These are phyloP conservation scores for Ustilago xerochloae DNA, from an alignment of 1,284 basidiomycete species.

Conservation along the genomic window DNA sequence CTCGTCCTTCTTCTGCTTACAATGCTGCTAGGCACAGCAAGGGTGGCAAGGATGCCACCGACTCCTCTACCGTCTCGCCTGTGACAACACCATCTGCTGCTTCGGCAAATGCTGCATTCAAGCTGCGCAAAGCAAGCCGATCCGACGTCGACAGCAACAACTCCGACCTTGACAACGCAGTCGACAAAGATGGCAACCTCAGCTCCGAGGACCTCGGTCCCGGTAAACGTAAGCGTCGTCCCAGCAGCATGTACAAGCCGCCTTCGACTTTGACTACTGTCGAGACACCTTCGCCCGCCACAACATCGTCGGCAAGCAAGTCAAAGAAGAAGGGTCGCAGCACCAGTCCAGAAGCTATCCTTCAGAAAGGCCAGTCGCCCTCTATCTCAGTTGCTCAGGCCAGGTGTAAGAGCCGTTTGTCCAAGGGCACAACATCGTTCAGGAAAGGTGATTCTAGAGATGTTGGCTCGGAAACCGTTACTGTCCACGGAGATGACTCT, in stretches of 20 bases:
- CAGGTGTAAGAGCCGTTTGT: slow-evolving; percentile 23
- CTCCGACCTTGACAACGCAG: slow-evolving; percentile 11
- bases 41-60: slow-evolving; percentile 23
- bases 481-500: slow-evolving; percentile 21
- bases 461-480: background rate
- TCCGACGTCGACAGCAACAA: slow-evolving; percentile 12
- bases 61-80: background rate
- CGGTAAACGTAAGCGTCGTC: slow-evolving; percentile 57
- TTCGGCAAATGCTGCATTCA: background rate
- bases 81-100: slow-evolving; percentile 3
- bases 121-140: slow-evolving; percentile 17
- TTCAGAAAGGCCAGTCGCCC: slow-evolving; percentile 20
- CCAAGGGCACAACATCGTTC: slow-evolving; percentile 16
- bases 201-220: slow-evolving; percentile 29
- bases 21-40: slow-evolving; percentile 32
- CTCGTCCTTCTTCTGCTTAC: slow-evolving; percentile 34
- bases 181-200: slow-evolving; percentile 21
- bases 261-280: slow-evolving; percentile 55
- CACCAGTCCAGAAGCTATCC: slow-evolving; percentile 26
- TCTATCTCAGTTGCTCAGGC: slow-evolving; percentile 15
- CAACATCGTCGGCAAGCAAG: slow-evolving; percentile 16
- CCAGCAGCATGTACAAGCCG: slow-evolving; percentile 59
- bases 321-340: slow-evolving; percentile 46
- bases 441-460: slow-evolving; percentile 15
- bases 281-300: slow-evolving; percentile 21